Conservation (phyloP, 176 grass and related monocot species). For the Saccharum officinarum region DNA sequence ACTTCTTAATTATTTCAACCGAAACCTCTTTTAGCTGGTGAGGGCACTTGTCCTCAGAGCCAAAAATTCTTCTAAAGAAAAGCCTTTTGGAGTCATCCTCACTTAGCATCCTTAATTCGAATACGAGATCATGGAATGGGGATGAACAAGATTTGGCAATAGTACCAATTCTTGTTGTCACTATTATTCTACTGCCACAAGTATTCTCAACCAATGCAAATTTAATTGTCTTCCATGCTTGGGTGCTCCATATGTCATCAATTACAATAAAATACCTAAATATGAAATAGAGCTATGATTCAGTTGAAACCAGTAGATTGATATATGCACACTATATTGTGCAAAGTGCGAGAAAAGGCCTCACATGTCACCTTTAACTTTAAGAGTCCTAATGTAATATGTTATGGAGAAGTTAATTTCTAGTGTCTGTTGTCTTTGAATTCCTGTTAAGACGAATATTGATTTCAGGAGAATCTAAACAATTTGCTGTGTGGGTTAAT, state of each 20-base stretch:
- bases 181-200: constrained; percentile 49
- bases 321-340: not conserved
- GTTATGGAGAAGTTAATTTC: not conserved
- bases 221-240: constrained; percentile 44
- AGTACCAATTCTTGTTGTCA: constrained; percentile 43
- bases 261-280: constrained; percentile 47
- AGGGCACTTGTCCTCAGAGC: constrained; percentile 42
- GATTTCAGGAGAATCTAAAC: not conserved
- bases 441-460: not conserved
- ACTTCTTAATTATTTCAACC: constrained; percentile 40
- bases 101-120: constrained; percentile 39
- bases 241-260: constrained; percentile 46
- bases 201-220: constrained; percentile 34
- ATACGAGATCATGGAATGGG: constrained; percentile 17
- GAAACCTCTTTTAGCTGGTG: constrained; percentile 37
- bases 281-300: not conserved
- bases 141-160: constrained; percentile 50
- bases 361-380: not conserved
- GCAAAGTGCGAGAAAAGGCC: not conserved
- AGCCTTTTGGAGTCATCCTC: constrained; percentile 38
- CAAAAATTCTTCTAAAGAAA: constrained; percentile 49
- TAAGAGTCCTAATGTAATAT: not conserved
- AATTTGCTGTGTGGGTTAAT: not conserved
- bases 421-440: not conserved
- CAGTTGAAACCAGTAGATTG: not conserved